Conservation (phyloP, 345 rosid genomes). For the Lagerstroemia speciosa region DNA sequence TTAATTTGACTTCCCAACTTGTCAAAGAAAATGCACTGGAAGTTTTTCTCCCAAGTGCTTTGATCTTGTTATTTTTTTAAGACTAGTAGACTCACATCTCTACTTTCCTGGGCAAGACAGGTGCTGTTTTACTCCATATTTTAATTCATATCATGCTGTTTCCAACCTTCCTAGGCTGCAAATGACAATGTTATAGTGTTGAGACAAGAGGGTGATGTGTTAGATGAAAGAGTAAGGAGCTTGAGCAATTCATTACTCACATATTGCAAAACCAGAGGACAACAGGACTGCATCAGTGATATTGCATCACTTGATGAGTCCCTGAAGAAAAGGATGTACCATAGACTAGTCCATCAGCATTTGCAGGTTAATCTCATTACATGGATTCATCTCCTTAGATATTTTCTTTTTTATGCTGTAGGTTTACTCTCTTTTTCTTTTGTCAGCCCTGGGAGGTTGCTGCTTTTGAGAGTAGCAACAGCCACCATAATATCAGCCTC, state of each 20-base stretch:
- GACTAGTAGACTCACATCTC: neutral
- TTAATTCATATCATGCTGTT: neutral
- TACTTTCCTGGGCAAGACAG: neutral
- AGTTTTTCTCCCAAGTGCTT: neutral
- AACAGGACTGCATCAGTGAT: neutral
- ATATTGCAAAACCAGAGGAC: neutral
- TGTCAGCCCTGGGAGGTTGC: neutral
- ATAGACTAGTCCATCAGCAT: neutral
- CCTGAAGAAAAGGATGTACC: neutral
- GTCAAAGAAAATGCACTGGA: neutral
- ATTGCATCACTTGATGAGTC: neutral
- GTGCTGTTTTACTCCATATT: neutral
- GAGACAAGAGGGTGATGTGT: slow-evolving; percentile 22
- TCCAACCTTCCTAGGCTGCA: neutral
- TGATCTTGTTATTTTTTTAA: neutral
- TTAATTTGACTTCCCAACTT: neutral
- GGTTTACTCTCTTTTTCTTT: neutral
- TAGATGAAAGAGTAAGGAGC: neutral
- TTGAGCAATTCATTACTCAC: neutral
- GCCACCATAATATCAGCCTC: neutral
- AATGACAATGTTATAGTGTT: neutral
- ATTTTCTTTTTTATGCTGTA: neutral
- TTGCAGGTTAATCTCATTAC: slow-evolving; percentile 1
- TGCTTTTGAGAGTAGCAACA: neutral
- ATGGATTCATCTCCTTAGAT: neutral